Evolutionary conservation across 2,329 filamentous ascomycete species (phyloP).

Genomic region (Colletotrichum chrysophilum): DNA sequence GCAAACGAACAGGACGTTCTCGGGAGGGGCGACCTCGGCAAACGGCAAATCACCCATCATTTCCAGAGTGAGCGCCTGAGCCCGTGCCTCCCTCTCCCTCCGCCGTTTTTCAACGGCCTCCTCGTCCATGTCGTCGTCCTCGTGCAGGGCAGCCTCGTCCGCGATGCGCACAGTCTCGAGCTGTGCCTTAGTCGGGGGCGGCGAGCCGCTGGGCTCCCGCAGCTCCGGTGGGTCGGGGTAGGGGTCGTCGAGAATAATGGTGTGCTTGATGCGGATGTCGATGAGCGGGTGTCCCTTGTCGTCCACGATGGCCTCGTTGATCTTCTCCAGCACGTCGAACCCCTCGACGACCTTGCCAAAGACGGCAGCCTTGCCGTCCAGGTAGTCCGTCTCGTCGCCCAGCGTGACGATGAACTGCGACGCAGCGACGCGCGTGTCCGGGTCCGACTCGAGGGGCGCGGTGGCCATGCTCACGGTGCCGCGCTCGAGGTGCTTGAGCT

Average conservation of each 20-base stretch:
- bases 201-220: conserved; percentile 78
- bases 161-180: conserved; percentile 90
- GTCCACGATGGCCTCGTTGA: conserved; percentile 89
- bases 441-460: conserved; percentile 74
- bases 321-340: conserved; percentile 91
- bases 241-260: conserved; percentile 89
- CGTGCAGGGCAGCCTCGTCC: conserved; percentile 82
- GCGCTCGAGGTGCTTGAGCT: conserved; percentile 85
- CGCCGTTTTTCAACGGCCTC: conserved; percentile 81
- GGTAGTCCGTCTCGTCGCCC: conserved; percentile 85
- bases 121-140: conserved; percentile 74
- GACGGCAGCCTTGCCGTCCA: conserved; percentile 92
- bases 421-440: conserved; percentile 80
- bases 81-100: conserved; percentile 87
- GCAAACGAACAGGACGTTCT: conserved; percentile 98
- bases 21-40: conserved; percentile 94
- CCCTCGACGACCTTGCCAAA: conserved; percentile 97
- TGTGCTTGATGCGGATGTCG: conserved; percentile 94
- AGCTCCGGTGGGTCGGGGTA: conserved; percentile 83
- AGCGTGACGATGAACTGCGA: conserved; percentile 96
- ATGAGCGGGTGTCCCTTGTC: conserved; percentile 86
- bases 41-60: conserved; percentile 98
- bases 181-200: conserved; percentile 82
- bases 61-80: conserved; percentile 92
- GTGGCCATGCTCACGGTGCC: conserved; percentile 99